Evolutionary conservation across 2,329 filamentous ascomycete genomes (phyloP).

Genomic region (Penicillium sp.): DNA sequence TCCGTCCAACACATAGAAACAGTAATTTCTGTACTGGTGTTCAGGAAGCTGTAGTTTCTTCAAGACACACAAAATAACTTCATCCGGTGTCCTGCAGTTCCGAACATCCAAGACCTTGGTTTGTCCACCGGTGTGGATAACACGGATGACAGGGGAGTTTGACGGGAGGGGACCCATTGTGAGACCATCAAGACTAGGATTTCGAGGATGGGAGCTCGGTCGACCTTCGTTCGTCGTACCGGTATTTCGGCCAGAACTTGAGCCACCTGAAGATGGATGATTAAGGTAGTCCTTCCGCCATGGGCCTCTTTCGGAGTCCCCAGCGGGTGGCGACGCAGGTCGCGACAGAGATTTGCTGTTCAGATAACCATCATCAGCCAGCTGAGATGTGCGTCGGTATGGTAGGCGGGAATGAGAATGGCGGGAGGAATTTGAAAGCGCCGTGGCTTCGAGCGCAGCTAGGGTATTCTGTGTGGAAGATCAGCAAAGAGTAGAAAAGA

Average conservation of each 20-base stretch:
- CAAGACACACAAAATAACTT: constrained; percentile 81
- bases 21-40: constrained; percentile 88
- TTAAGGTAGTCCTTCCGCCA: constrained; percentile 49
- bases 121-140: constrained; percentile 83
- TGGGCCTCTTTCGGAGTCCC: constrained; percentile 33
- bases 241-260: constrained; percentile 47
- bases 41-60: constrained; percentile 81
- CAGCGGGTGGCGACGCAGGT: constrained; percentile 60
- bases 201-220: constrained; percentile 63
- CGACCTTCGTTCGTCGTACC: constrained; percentile 58
- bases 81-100: constrained; percentile 81
- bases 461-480: constrained; percentile 62
- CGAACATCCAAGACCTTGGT: constrained; percentile 92
- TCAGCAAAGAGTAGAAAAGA: constrained; percentile 11
- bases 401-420: constrained; percentile 49
- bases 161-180: constrained; percentile 77
- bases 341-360: constrained; percentile 53
- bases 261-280: constrained; percentile 47
- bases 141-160: constrained; percentile 80
- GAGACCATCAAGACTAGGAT: constrained; percentile 74
- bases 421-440: constrained; percentile 56
- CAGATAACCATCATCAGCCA: constrained; percentile 38
- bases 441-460: constrained; percentile 62
- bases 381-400: constrained; percentile 55
- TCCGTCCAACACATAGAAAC: constrained; percentile 86